phyloP scores from a whole-genome alignment of 345 rosid genomes.

The Bruguiera sexangula region DNA sequence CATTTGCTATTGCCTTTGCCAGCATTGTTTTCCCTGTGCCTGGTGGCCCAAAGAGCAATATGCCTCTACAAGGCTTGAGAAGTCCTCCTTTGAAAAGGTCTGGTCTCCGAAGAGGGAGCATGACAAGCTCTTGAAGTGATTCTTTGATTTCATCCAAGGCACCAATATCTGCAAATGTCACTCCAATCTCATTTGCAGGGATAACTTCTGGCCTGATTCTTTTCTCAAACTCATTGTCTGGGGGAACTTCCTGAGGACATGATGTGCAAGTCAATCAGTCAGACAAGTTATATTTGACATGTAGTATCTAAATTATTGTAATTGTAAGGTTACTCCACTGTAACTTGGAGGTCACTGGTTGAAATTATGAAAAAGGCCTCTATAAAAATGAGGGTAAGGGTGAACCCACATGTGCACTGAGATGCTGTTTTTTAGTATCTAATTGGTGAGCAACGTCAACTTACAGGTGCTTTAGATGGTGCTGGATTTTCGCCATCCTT shows the following conservation, averaged over 20 bases:
- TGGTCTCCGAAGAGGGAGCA: conserved; percentile 96
- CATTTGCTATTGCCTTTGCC: conserved; percentile 98
- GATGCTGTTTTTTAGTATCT: neutral
- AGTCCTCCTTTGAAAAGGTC: conserved; percentile 97
- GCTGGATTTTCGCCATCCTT: conserved; percentile 66
- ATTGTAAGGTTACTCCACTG: too few relatives aligned
- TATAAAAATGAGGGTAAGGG: too few relatives aligned
- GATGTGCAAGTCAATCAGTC: conserved; percentile 6
- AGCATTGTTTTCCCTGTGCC: conserved; percentile 99
- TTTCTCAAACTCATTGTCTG: conserved; percentile 97
- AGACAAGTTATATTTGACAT: neutral
- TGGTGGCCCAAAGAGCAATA: conserved; percentile 93
- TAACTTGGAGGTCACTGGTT: too few relatives aligned
- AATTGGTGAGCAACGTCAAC: conserved; percentile 14
- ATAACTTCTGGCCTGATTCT: conserved; percentile 98
- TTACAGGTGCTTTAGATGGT: conserved; percentile 65
- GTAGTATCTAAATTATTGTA: too few relatives aligned
- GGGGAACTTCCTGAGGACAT: conserved; percentile 58
- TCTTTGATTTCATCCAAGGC: conserved; percentile 88
- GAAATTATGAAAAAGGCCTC: too few relatives aligned
- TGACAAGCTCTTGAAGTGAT: conserved; percentile 94
- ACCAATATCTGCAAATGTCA: conserved; percentile 94
- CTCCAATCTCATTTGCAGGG: conserved; percentile 93
- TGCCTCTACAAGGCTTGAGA: conserved; percentile 96
- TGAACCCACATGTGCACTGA: neutral